Conservation (phyloP, 1,284 basidiomycete genomes). For the Melampsora abietis-canadensis region DNA sequence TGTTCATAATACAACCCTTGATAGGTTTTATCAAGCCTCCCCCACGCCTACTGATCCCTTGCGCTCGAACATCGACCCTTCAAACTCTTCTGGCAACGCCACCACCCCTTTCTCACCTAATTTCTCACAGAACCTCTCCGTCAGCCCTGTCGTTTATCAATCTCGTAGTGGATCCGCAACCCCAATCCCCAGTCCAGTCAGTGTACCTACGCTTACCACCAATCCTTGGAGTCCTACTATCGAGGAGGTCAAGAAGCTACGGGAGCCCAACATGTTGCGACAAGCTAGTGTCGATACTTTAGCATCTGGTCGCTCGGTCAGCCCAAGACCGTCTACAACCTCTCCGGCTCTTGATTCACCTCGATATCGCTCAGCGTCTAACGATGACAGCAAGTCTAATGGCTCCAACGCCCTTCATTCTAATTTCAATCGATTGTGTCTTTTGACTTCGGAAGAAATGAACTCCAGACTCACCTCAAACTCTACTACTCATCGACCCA, state of each 20-base stretch:
- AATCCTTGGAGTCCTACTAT: slow-evolving; percentile 42
- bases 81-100: slow-evolving; percentile 16
- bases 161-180: not conserved
- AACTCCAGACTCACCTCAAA: slow-evolving; percentile 2
- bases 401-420: slow-evolving; percentile 16
- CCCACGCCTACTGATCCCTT: slow-evolving; percentile 12
- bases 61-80: slow-evolving; percentile 24
- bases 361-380: slow-evolving; percentile 32
- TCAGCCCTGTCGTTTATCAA: not conserved
- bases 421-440: slow-evolving; percentile 20
- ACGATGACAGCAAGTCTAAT: slow-evolving; percentile 27
- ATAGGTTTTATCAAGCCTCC: slow-evolving; percentile 17
- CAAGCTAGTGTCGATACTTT: slow-evolving; percentile 36
- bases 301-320: slow-evolving; percentile 15
- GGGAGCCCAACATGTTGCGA: slow-evolving; percentile 36
- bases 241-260: slow-evolving; percentile 36
- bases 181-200: slow-evolving; percentile 21
- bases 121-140: not conserved
- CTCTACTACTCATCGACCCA: slow-evolving; percentile 8
- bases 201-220: slow-evolving; percentile 20
- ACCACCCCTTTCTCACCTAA: not conserved
- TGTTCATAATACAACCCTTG: slow-evolving; percentile 1
- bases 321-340: not conserved
- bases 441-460: slow-evolving; percentile 15
- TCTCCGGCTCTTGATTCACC: slow-evolving; percentile 6